These are phyloP conservation scores for Rhizopogon vulgaris DNA, from an alignment of 768 basidiomycete species.

Conservation along the genomic window DNA sequence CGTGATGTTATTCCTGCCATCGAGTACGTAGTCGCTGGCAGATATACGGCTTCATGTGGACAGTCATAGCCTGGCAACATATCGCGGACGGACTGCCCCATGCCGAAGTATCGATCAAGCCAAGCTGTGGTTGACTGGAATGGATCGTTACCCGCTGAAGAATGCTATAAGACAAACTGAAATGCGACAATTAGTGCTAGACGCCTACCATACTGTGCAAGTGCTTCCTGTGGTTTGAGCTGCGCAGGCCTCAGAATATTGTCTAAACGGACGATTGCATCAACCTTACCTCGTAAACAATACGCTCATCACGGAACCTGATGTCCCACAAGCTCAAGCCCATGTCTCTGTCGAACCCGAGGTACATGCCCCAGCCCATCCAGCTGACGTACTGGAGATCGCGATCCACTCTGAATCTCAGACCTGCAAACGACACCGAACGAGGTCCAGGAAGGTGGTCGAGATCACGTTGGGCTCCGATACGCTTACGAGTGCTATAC, in stretches of 20 bases:
- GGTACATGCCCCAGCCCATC: constrained; percentile 61
- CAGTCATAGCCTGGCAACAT: constrained; percentile 66
- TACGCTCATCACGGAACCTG: constrained; percentile 48
- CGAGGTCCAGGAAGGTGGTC: constrained; percentile 62
- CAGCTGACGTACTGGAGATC: constrained; percentile 52
- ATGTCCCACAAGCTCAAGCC: constrained; percentile 58
- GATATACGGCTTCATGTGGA: constrained; percentile 51
- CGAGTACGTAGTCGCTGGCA: constrained; percentile 54
- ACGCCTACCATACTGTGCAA: constrained; percentile 48
- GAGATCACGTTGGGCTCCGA: constrained; percentile 40
- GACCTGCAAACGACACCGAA: constrained; percentile 52
- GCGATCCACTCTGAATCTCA: constrained; percentile 50
- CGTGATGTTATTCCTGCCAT: constrained; percentile 36
- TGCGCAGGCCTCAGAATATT: constrained; percentile 11
- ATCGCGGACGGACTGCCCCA: constrained; percentile 51
- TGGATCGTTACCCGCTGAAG: constrained; percentile 52
- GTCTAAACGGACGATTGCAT: background rate
- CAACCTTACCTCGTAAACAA: constrained; percentile 49
- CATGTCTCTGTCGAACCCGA: constrained; percentile 65
- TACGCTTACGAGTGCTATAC: constrained; percentile 43
- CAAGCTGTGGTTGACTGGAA: constrained; percentile 55
- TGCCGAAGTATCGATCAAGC: constrained; percentile 60
- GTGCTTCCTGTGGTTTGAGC: constrained; percentile 57
- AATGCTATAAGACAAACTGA: background rate
- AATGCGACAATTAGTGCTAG: background rate